Base-by-base conservation (phyloP, 1,284 basidiomycete genomes). In the Caloboletus inedulis region DNA sequence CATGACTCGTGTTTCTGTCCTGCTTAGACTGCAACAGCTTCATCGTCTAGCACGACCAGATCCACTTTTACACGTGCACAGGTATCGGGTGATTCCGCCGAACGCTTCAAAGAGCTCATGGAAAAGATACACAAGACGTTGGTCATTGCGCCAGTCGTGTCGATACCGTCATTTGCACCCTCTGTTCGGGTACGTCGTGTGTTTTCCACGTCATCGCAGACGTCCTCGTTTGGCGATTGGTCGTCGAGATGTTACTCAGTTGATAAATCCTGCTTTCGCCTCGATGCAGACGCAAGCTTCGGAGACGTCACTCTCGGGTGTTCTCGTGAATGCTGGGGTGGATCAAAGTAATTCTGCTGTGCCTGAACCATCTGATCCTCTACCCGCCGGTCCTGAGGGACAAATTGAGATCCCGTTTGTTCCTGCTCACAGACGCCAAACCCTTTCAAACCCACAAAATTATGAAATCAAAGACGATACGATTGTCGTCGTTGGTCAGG, bases 401-500 rank as follows among this genome's bases (percentile, higher is more conserved):
- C 78, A 80, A 49, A 76, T 81, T 43, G 85, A 89, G 66, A 79
- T 90, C 7, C 80, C 87, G 7, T 90, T 82, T 58, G 73, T 90
- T n/a, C 86, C 87, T 50, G 75, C 79, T 4, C 66, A 77, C 7
- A 76, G 81, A 62, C 77, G 78, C 39, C 69, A 69, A 48, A 55
- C 57, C 7, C 49, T 39, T 39, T 53, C 52, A 46, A 41, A 55
- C 3, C 23, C 52, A 9, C 52, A 51, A 30, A 62, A 62, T 16
- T 63, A 64, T 23, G 58, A 59, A 44, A 64, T 73, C 12, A 72
- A 75, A 30, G 79, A 78, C 51, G 87, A 89, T 62, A 75, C 82
- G 1, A 84, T 91, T 52, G 79, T 91, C 5, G 75, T 86, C 8
- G 87, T 90, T 18, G 87, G 86, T 4, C 82, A 84, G 62, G 71